Base-by-base conservation (phyloP, 352 stramenopile species). In the Pythium aphanidermatum region DNA sequence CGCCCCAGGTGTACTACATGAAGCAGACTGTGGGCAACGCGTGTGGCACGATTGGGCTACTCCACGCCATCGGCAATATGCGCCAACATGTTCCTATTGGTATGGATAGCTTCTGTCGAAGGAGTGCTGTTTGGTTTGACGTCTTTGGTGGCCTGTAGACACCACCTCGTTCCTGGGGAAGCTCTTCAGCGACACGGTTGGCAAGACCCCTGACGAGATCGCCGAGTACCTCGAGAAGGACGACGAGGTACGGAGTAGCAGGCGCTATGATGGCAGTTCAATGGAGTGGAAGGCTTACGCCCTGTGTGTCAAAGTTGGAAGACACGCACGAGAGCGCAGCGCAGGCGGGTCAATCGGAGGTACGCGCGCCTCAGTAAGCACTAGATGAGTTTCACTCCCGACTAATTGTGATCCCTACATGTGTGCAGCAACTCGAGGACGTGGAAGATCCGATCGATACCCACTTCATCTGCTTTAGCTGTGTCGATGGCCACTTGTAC, bases 1-100 rank as follows among this genome's bases (percentile, higher is more conserved):
- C 79, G 20, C 49, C 72, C 23, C 71, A 80, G 29, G 79, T 93
- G 20, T 95, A 92, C 60, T 95, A 87, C 67, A 95, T 92, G 78
- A 95, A 96, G 51, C 95, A 98, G 68, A 97, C 92, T n/a, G 95
- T 98, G 33, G 83, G 92, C 23, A 98, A 98, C 66, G 95, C 95
- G 7, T 98, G 95, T 51, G 95, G 95, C 16, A 98, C 95, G 1
- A 85, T 98, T 61, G 95, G 90, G 19, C 75, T 98, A 20, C 67
- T 98, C 25, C 94, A 98, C 72, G 83, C 92, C 12, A 68, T 98
- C 23, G 81, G 87, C 21, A 98, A 98, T 69, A 86, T 81, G 62
- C 73, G 80, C 17, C 62, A 92, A 14, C 58, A 73, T n/a, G 59
- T 91, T 10, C 46, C 72, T 14, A 65, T 89, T 20, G 55, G 82